Base-by-base conservation (phyloP, 2,329 filamentous ascomycete genomes). In the Aspergillus ruber region DNA sequence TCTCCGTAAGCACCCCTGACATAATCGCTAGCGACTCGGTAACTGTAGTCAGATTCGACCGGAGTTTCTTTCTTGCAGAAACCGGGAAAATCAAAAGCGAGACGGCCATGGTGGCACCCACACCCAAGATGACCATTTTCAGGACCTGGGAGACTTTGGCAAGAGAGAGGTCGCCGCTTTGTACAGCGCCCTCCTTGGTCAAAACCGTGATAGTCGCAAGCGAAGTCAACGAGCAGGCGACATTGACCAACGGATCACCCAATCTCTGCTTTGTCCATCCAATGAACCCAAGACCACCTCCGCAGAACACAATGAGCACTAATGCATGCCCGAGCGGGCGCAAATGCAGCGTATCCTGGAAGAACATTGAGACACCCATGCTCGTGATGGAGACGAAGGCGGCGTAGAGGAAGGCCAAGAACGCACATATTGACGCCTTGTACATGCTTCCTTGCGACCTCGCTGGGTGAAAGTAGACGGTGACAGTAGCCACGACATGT, bases 401-500 rank as follows among this genome's bases (percentile, higher is more conserved):
- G 2, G 85, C 84, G 64, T 95, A 97, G 33, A 83, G 69, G 50
- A 95, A 88, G 1, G 90, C 90, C 29, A 86, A 75, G 33, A 87
- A 70, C 5, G 88, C 88, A 49, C 93, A 82, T 29, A 90, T 70
- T 9, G 85, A 80, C 3, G 90, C 90, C 68, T 95, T 88, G 49
- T 88, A 79, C 89, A 96, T 95, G 55, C 87, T 93, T 1, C 91
- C 91, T 21, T 84, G 81, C 15, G 88, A 88, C 49, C 91, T 79
- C 5, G 89, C 88, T 4, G 91, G 90, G 65, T 96, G 90, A 61
- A 96, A 97, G 63, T 95, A 97, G 9, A 96, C 90, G 0, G 89
- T 94, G 49, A 96, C 82, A 2, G 91, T 96, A 27, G 90, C 90
- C 44, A 95, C 89, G 62, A 95, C 84, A 68, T 96, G 91, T 64